Base-by-base conservation (phyloP, 345 rosid genomes). In the Punica granatum region DNA sequence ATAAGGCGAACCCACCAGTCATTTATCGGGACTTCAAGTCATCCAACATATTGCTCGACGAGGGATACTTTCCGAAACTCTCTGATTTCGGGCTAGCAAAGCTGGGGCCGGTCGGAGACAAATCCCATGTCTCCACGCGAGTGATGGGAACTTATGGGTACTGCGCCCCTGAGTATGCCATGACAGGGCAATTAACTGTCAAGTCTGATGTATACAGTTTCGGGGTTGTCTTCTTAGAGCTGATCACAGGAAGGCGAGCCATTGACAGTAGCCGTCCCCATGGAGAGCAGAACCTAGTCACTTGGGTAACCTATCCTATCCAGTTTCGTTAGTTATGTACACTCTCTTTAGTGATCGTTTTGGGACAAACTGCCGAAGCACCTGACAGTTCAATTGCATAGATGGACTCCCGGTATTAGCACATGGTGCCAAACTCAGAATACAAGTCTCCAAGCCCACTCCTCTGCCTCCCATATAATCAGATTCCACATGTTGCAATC, bases 131-230 rank as follows among this genome's bases (percentile, higher is more conserved):
- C 75, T 93, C 98, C 67, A 90, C 98, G 68, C 80, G 98, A 75
- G 98, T 93, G 62, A 93, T 90, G 98, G 98, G 97, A 23, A 93
- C 98, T 25, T 93, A 93, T 68, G 97, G 98, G 42, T 90, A 93
- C 65, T 93, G 98, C 79, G 98, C 98, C 72, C 98, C 97, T 0
- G 97, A 93, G 71, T 93, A 93, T 43, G 96, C 97, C 71, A 93
- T 91, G 97, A 93, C 98, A 0, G 98, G 98, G 56, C 98, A 93
- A 56, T 77, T 93, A 70, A 93, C 98, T 0, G 89, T 90, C 32
- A 93, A 90, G 74, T 93, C 97, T 54, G 97, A 93, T 28, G 97
- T 90, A 2, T 93, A 93, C 64, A 90, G 98, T 75, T 93, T 93
- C 32, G 97, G 97, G 44, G 98, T 93, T 4, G 96, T 90, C 37